These are phyloP conservation scores for Scopulariopsis brevicaulis DNA, from an alignment of 2,329 filamentous ascomycete species.

Conservation along the genomic window DNA sequence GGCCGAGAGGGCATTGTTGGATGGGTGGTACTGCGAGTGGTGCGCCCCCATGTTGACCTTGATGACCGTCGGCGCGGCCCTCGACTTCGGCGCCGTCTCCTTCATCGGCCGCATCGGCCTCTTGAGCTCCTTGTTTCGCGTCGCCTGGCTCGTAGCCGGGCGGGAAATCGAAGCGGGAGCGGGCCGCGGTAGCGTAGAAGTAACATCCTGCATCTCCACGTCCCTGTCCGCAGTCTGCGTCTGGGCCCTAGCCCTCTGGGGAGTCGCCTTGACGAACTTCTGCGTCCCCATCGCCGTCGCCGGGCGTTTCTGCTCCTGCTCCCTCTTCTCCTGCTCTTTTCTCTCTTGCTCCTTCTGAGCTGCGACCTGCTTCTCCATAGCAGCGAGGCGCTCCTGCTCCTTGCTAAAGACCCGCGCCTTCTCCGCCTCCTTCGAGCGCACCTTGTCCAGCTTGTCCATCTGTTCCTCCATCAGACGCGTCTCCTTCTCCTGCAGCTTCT, in stretches of 20 bases:
- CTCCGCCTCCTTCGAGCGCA: constrained; percentile 57
- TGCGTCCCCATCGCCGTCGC: constrained; percentile 13
- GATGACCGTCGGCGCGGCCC: constrained; percentile 59
- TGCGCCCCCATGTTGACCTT: constrained; percentile 48
- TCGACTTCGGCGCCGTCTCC: constrained; percentile 44
- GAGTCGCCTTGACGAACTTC: constrained; percentile 36
- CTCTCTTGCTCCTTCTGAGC: constrained; percentile 36
- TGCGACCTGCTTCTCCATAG: constrained; percentile 40
- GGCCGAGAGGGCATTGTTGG: constrained; percentile 45
- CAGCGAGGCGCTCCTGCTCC: constrained; percentile 41
- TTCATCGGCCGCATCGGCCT: constrained; percentile 53
- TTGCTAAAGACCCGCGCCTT: constrained; percentile 50
- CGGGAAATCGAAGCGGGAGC: constrained; percentile 33
- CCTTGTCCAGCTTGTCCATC: constrained; percentile 52
- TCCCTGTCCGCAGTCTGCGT: constrained; percentile 31
- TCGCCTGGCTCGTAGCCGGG: constrained; percentile 32
- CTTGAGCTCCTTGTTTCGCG: constrained; percentile 38
- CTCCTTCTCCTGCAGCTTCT: constrained; percentile 57
- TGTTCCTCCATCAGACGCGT: constrained; percentile 49
- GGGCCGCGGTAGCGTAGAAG: constrained; percentile 46
- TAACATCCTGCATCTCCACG: constrained; percentile 44
- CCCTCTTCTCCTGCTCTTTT: constrained; percentile 9
- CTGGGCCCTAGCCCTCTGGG: constrained; percentile 32
- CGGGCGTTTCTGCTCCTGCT: constrained; percentile 26
- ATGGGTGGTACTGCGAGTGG: constrained; percentile 45